Evolutionary conservation across 1,284 basidiomycete genomes (phyloP).

Genomic region (Rhizopogon parksii): DNA sequence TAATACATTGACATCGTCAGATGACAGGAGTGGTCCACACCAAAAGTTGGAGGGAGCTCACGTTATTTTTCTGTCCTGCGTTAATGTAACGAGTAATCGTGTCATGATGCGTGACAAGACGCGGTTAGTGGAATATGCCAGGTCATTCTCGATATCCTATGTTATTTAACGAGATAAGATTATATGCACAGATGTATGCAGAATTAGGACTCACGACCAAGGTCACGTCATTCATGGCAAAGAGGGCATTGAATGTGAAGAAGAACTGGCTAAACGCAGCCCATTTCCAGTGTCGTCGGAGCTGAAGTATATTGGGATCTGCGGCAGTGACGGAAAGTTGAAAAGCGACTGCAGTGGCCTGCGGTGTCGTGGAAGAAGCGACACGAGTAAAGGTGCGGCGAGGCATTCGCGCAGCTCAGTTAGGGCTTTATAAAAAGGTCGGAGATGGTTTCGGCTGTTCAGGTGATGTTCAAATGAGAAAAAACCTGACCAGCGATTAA

Average conservation of each 20-base stretch:
- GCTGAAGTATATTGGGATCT: conserved; percentile 37
- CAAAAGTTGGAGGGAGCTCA: conserved; percentile 34
- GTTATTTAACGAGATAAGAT: conserved; percentile 10
- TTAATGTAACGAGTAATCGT: conserved; percentile 61
- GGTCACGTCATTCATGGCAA: conserved; percentile 59
- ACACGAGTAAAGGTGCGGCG: conserved; percentile 28
- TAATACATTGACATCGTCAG: conserved; percentile 26
- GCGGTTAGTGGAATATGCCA: conserved; percentile 49
- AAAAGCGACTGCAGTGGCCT: conserved; percentile 16
- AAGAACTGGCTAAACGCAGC: conserved; percentile 78
- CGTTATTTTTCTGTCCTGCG: conserved; percentile 76
- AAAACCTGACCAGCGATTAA: neutral
- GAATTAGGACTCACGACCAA: conserved; percentile 44
- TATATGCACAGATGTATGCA: neutral
- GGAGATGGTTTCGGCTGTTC: conserved; percentile 29
- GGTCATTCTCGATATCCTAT: conserved; percentile 73
- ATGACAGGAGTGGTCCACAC: conserved; percentile 13
- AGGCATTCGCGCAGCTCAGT: conserved; percentile 33
- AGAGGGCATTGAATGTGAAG: conserved; percentile 63
- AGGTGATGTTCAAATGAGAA: conserved; percentile 7
- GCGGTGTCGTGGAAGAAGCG: conserved; percentile 20
- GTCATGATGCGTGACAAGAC: conserved; percentile 69
- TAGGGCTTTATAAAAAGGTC: conserved; percentile 31
- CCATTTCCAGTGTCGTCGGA: conserved; percentile 75
- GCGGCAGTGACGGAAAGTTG: conserved; percentile 28